phyloP scores from a whole-genome alignment of 495 filamentous ascomycete species.

The Annulohypoxylon maeteangense region DNA sequence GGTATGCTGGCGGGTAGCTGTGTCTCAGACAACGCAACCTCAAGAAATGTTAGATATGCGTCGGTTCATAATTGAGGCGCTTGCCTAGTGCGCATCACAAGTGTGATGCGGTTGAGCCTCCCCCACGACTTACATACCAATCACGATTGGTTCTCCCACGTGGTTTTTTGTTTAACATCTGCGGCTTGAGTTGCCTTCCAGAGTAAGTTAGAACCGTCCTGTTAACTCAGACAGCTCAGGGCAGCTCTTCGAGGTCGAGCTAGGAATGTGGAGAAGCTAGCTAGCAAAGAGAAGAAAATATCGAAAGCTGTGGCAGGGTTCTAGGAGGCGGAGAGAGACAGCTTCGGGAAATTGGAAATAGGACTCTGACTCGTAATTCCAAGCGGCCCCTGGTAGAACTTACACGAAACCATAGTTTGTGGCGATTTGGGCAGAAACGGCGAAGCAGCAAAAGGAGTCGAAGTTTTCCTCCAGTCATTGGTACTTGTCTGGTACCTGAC shows the following conservation, averaged over 20 bases:
- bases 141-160: conserved; percentile 26
- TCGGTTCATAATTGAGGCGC: conserved; percentile 24
- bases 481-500: neutral
- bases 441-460: neutral
- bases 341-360: neutral
- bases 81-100: conserved; percentile 24
- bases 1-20: conserved; percentile 1
- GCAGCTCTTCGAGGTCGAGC: conserved; percentile 2
- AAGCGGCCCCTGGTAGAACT: neutral
- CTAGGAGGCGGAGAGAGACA: neutral
- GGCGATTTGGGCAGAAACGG: neutral
- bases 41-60: conserved; percentile 31
- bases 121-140: conserved; percentile 34
- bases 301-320: neutral
- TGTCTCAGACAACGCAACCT: conserved; percentile 11
- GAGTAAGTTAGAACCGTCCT: conserved; percentile 25
- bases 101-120: conserved; percentile 24
- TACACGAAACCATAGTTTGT: neutral
- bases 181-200: conserved; percentile 29
- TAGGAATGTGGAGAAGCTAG: conserved; percentile 27
- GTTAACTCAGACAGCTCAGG: conserved; percentile 4
- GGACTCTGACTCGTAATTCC: neutral
- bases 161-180: conserved; percentile 28
- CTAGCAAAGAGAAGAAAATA: neutral
- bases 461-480: neutral